These are phyloP conservation scores for Pichia sporocuriosa DNA, from an alignment of 805 yeast genomes.

Conservation along the genomic window DNA sequence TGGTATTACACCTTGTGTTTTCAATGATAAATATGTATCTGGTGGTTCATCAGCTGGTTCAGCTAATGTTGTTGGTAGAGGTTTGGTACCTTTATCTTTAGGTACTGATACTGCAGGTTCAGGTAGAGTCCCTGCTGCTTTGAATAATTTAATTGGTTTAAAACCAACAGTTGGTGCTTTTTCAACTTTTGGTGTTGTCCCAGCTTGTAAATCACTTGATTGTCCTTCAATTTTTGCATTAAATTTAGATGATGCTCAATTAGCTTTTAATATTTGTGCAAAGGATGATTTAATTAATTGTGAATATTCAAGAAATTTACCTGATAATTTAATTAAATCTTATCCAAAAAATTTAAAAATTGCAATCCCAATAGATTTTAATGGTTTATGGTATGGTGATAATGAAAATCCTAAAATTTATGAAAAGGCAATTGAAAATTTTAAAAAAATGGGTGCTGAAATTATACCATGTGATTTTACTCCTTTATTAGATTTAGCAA, in stretches of 20 bases:
- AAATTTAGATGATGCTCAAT: conserved; percentile 77
- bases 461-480: conserved; percentile 63
- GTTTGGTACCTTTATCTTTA: conserved; percentile 79
- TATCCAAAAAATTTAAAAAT: conserved; percentile 57
- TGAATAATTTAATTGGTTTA: conserved; percentile 85
- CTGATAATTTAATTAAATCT: conserved; percentile 52
- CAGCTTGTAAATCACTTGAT: conserved; percentile 93
- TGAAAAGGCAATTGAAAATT: conserved; percentile 49
- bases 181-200: conserved; percentile 88
- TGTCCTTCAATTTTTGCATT: conserved; percentile 83
- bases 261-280: conserved; percentile 64
- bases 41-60: conserved; percentile 98
- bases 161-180: conserved; percentile 89
- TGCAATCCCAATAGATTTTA: conserved; percentile 68
- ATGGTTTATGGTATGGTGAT: conserved; percentile 70
- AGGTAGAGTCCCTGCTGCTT: conserved; percentile 94
- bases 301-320: conserved; percentile 75
- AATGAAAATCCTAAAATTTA: conserved; percentile 66
- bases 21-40: conserved; percentile 68
- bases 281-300: conserved; percentile 60
- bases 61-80: conserved; percentile 85
- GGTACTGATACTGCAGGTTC: conserved; percentile 99
- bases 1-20: conserved; percentile 80
- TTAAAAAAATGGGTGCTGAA: conserved; percentile 48
- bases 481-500: conserved; percentile 73